These are phyloP conservation scores for Erodium texanum DNA, from an alignment of 441 rosid genomes.

Conservation along the genomic window DNA sequence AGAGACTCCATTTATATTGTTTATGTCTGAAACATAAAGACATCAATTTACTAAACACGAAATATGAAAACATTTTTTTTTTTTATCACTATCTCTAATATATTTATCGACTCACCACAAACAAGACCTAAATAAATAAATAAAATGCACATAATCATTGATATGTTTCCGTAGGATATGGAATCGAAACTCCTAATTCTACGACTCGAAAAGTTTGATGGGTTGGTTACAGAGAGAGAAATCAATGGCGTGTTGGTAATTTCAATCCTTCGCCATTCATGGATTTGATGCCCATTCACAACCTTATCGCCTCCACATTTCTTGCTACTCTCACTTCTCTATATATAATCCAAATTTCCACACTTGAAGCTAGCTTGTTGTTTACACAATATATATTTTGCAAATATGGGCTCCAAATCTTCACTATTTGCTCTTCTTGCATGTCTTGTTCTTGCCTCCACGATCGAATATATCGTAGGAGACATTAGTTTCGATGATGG, in stretches of 20 bases:
- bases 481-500: constrained; percentile 30
- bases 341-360: too few relatives aligned
- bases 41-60: too few relatives aligned
- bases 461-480: neutral
- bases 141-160: too few relatives aligned
- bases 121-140: too few relatives aligned
- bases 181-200: neutral
- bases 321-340: neutral
- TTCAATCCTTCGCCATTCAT: neutral
- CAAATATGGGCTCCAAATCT: neutral
- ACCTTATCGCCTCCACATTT: neutral
- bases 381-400: neutral
- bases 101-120: too few relatives aligned
- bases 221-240: neutral
- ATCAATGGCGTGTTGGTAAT: neutral
- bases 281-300: neutral
- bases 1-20: too few relatives aligned
- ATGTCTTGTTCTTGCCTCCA: too few relatives aligned
- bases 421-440: neutral
- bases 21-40: too few relatives aligned
- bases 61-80: too few relatives aligned
- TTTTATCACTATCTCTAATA: too few relatives aligned
- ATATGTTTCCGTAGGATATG: neutral
- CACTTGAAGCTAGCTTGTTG: too few relatives aligned
- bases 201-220: neutral